Percentiles rank a stretch among this genome's conserved stretches.
These are phyloP conservation scores for Microcyclosporella mali DNA, from an alignment of 2,329 filamentous ascomycete genomes.

Conservation along the genomic window DNA sequence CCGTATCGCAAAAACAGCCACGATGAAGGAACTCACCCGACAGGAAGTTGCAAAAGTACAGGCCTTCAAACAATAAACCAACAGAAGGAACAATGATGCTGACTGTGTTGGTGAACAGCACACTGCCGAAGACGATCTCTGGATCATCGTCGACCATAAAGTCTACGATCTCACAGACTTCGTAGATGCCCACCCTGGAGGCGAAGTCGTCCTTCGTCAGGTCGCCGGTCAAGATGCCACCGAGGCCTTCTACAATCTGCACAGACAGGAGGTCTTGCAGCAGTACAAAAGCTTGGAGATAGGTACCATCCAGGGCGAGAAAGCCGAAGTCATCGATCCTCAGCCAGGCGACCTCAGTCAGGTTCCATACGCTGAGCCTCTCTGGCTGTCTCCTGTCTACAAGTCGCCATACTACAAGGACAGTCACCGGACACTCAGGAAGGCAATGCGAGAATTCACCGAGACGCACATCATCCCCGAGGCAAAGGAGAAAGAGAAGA, in stretches of 20 bases:
- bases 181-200: conserved; percentile 76
- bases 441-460: conserved; percentile 65
- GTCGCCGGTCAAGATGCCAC: conserved; percentile 79
- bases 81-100: background rate
- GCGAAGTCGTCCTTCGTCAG: conserved; percentile 71
- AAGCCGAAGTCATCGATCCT: conserved; percentile 63
- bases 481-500: conserved; percentile 67
- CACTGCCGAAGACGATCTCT: conserved; percentile 67
- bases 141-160: conserved; percentile 79
- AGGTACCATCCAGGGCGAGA: conserved; percentile 69
- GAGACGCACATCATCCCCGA: conserved; percentile 67
- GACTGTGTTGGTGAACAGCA: conserved; percentile 45
- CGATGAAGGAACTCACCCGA: conserved; percentile 22
- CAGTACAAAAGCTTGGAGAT: conserved; percentile 72
- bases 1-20: conserved; percentile 11
- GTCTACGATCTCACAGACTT: conserved; percentile 86
- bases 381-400: conserved; percentile 74
- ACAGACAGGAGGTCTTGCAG: conserved; percentile 79
- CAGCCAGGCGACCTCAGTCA: conserved; percentile 64
- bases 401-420: conserved; percentile 76
- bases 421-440: conserved; percentile 62
- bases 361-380: conserved; percentile 78
- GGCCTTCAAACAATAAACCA: background rate
- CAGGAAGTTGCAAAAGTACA: conserved; percentile 26
- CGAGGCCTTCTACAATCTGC: conserved; percentile 81